These are phyloP conservation scores for Xylariales sp. DNA, from an alignment of 2,329 filamentous ascomycete genomes.

Conservation along the genomic window DNA sequence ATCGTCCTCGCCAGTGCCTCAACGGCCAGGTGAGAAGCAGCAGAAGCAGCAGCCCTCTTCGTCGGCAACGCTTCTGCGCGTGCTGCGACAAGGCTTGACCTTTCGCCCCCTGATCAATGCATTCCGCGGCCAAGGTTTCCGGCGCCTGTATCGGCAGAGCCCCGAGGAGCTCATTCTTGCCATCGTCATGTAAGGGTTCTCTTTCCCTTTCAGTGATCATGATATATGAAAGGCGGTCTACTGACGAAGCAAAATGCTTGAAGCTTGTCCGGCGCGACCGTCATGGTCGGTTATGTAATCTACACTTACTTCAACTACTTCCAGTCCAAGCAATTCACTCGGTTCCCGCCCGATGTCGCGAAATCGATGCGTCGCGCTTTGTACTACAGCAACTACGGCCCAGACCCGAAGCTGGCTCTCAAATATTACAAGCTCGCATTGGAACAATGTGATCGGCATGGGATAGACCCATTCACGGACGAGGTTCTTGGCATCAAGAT, in stretches of 20 bases:
- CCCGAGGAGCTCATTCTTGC: conserved; percentile 39
- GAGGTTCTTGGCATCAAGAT: conserved; percentile 89
- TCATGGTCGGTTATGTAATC: conserved; percentile 31
- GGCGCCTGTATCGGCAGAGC: conserved; percentile 33
- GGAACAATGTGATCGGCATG: conserved; percentile 64
- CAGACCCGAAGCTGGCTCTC: conserved; percentile 72
- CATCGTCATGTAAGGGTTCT: conserved; percentile 36
- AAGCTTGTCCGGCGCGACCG: conserved; percentile 30
- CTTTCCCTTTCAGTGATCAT: no score
- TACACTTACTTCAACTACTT: conserved; percentile 51
- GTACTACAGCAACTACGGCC: conserved; percentile 76
- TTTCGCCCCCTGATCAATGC: conserved; percentile 29
- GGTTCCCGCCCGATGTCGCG: conserved; percentile 65
- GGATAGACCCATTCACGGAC: conserved; percentile 84
- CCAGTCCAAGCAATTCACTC: conserved; percentile 50
- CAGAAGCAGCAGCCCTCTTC: conserved; percentile 19
- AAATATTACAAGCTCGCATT: conserved; percentile 82
- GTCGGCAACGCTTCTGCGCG: conserved; percentile 19
- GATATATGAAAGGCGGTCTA: no score
- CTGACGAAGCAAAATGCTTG: no score
- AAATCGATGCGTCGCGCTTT: conserved; percentile 77
- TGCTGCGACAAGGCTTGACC: conserved; percentile 27
- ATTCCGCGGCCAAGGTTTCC: conserved; percentile 33
- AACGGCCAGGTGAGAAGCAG: conserved; percentile 12
- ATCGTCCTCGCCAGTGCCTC: conserved; percentile 12